These are phyloP conservation scores for Misopates orontium DNA, from an alignment of 257 asterid species.

Conservation along the genomic window DNA sequence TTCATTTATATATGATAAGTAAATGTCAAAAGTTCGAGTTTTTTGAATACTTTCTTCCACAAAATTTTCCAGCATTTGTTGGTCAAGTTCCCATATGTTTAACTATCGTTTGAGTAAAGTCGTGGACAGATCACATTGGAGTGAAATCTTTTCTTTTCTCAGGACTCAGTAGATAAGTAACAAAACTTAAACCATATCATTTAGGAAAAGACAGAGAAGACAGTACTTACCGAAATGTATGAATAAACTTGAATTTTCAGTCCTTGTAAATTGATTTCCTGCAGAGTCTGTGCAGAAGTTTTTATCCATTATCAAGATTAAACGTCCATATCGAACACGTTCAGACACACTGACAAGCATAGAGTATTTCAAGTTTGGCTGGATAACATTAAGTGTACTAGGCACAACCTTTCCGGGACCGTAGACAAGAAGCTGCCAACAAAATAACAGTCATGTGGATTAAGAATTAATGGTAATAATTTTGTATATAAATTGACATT, in stretches of 20 bases:
- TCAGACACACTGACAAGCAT: slow-evolving; percentile 56
- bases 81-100: no score
- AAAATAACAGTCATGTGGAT: slow-evolving; percentile 12
- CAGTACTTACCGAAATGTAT: slow-evolving; percentile 64
- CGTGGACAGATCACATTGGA: no score
- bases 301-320: slow-evolving; percentile 67
- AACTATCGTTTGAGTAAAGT: no score
- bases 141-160: no score
- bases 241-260: slow-evolving; percentile 67
- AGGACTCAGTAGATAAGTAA: no score
- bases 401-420: slow-evolving; percentile 82
- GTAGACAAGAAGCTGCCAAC: slow-evolving; percentile 77
- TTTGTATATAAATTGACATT: no score
- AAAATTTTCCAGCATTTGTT: no score
- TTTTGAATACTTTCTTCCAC: no score
- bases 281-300: slow-evolving; percentile 77
- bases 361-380: slow-evolving; percentile 66
- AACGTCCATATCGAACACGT: slow-evolving; percentile 62
- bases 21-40: no score
- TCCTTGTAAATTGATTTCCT: slow-evolving; percentile 69
- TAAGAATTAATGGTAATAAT: background rate
- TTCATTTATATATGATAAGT: no score
- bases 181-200: no score
- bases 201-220: background rate
- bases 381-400: slow-evolving; percentile 46